These are phyloP conservation scores for Elsinoe ampelina DNA, from an alignment of 2,329 filamentous ascomycete genomes.

Conservation along the genomic window DNA sequence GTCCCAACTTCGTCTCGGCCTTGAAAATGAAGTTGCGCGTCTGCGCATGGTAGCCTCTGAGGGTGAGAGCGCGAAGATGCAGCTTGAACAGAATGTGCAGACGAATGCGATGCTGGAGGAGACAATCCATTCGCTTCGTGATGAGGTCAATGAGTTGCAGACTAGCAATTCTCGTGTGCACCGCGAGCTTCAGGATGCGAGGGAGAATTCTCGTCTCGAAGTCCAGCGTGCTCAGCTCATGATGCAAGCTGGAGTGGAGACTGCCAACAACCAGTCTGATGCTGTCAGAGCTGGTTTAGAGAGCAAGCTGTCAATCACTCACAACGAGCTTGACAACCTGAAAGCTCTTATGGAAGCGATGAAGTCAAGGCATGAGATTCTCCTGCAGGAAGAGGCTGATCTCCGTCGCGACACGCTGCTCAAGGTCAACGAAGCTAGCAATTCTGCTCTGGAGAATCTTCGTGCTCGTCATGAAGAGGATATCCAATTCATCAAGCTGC, in stretches of 20 bases:
- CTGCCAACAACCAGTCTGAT: slow-evolving; percentile 77
- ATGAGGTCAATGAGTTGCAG: slow-evolving; percentile 64
- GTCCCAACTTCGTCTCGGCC: slow-evolving; percentile 34
- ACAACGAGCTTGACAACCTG: slow-evolving; percentile 66
- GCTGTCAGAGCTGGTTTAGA: slow-evolving; percentile 73
- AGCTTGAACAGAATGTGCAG: slow-evolving; percentile 47
- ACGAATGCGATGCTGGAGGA: slow-evolving; percentile 58
- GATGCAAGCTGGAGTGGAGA: slow-evolving; percentile 72
- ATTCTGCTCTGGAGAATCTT: slow-evolving; percentile 46
- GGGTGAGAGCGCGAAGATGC: slow-evolving; percentile 16
- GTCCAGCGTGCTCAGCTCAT: slow-evolving; percentile 70
- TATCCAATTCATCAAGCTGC: slow-evolving; percentile 44
- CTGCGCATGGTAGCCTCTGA: slow-evolving; percentile 45
- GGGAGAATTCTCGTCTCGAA: slow-evolving; percentile 69
- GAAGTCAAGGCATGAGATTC: slow-evolving; percentile 72
- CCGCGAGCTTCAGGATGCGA: slow-evolving; percentile 74
- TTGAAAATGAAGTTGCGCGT: slow-evolving; percentile 39
- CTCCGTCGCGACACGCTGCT: slow-evolving; percentile 53
- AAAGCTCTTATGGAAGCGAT: slow-evolving; percentile 71
- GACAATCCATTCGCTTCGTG: slow-evolving; percentile 43
- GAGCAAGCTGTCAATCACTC: slow-evolving; percentile 62
- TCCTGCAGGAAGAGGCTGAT: slow-evolving; percentile 70
- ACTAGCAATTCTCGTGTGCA: slow-evolving; percentile 60
- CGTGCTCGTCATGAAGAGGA: slow-evolving; percentile 53
- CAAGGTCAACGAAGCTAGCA: slow-evolving; percentile 45